Base-by-base conservation (phyloP, 768 basidiomycete genomes). In the Amanita inopinata region DNA sequence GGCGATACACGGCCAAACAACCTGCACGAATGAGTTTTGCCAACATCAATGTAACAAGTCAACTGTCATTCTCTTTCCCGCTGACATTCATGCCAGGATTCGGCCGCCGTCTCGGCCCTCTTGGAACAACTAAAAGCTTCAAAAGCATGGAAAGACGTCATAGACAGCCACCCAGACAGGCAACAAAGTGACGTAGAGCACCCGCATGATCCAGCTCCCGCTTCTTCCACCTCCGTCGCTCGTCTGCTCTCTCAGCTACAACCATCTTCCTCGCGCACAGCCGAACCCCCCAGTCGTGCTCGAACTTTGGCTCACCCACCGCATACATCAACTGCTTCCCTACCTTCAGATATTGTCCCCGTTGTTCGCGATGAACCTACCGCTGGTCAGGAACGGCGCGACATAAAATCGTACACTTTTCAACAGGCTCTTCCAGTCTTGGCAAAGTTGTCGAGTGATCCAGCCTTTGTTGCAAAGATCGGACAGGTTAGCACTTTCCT, bases 121-220 rank as follows among this genome's bases (percentile, higher is more conserved):
- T 70, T 91, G 12, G 81, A 87, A 40, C 74, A 75, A 48, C 65
- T 89, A 9, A 67, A 74, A 38, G 60, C 69, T 2, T 88, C 86
- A 3, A 69, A 75, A 51, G 81, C 77, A 17, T 88, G 82, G 83
- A 73, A 80, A 51, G 67, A 78, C 37, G 54, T 36, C 7, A 2
- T 42, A n/a, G 32, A 11, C n/a, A 4, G 24, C 20, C 20, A 25
- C 33, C 25, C 41, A 17, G 12, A 11, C 11, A 8, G 11, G 35
- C 35, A 37, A n/a, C 35, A 28, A 28, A 7, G n/a, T n/a, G n/a
- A n/a, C 54, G 32, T 34, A 56, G 12, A 14, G 38, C n/a, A 20
- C 38, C 2, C 20, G 31, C 17, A 18, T 20, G 50, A 46, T 31
- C 20, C 38, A 17, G 39, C 22, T 14, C 38, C 49, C 46, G 15